These are phyloP conservation scores for Barnettozyma hawaiiensis DNA, from an alignment of 1,139 yeast species.

Conservation along the genomic window DNA sequence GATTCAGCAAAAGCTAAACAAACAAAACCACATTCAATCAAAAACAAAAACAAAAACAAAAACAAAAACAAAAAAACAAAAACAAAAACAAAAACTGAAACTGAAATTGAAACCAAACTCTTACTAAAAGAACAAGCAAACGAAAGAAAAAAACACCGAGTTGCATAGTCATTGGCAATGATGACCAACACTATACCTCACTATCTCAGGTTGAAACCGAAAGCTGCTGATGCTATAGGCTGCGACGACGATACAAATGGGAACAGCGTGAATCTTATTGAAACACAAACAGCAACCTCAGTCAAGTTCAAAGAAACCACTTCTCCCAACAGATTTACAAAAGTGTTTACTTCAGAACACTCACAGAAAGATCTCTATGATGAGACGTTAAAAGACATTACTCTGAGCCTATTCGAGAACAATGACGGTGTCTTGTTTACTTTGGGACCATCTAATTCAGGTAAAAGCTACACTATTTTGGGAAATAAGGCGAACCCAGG, in stretches of 20 bases:
- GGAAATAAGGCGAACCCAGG: slow-evolving; percentile 28
- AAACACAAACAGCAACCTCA: slow-evolving; percentile 24
- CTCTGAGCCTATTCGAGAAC: slow-evolving; percentile 29
- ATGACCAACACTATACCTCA: slow-evolving; percentile 27
- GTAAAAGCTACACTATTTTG: slow-evolving; percentile 36
- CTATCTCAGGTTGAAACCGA: slow-evolving; percentile 33
- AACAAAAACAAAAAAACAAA: neutral
- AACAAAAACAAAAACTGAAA: neutral
- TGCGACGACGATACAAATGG: too few species aligned
- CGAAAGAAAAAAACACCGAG: too few species aligned
- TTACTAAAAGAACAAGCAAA: too few species aligned
- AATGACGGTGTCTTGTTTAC: slow-evolving; percentile 41
- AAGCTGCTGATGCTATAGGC: slow-evolving; percentile 16
- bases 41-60: slow-evolving; percentile 1
- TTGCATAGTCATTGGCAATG: too few species aligned
- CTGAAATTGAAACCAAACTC: neutral
- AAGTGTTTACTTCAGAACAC: slow-evolving; percentile 28
- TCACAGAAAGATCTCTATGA: slow-evolving; percentile 27
- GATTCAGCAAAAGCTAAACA: slow-evolving; percentile 8
- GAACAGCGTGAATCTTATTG: too few species aligned
- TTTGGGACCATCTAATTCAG: slow-evolving; percentile 48
- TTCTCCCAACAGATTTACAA: slow-evolving; percentile 28
- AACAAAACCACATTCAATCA: neutral
- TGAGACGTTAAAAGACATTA: slow-evolving; percentile 29
- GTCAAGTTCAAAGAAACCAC: slow-evolving; percentile 20